Base-by-base conservation (phyloP, 257 asterid species). In the Fraxinus cuspidata region DNA sequence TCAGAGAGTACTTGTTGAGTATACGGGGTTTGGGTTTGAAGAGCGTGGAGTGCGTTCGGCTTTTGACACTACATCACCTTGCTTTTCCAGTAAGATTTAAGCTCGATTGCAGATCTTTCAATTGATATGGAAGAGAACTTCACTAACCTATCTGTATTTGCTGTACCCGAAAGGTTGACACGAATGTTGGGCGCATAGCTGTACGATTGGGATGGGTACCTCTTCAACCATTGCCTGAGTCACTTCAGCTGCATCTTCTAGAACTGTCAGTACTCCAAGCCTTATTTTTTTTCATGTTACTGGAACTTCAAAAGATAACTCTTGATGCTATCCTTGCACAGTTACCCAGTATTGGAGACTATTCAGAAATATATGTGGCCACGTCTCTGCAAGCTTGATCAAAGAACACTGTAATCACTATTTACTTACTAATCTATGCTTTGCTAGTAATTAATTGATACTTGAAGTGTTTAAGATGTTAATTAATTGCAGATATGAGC, bases 131-230 rank as follows among this genome's bases (percentile, higher is more conserved):
- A 42, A 71, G 40, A 58, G 18, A 34, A 25, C 34, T 23, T 73
- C 60, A 10, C 23, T 27, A 31, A 37, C 21, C 0, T 51, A 44
- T 69, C 74, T 58, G 79, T 73, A 29, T 74, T 63, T 58, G 15
- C 18, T 70, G 18, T 77, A 12, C 77, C 75, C 18, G 32, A 74
- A 75, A 85, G 91, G 91, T 87, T 63, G 91, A 87, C 79, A 80
- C 83, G 73, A 87, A 87, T 81, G 91, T 87, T 74, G 91, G 89
- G 66, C 86, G 91, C 23, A 85, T 87, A 75, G 89, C 89, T 16
- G 91, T 87, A 63, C 83, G 89, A 74, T 87, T 87, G 70, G 91
- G 89, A 42, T 87, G 87, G 89, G 91, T 85, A n/a, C 91, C 91
- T 58, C 91, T 87, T 83, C 89, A 87, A 60, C 87, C 91, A 10